A percentile compares a stretch with the other conserved stretches of the same genome.
These are phyloP conservation scores for Alternaria brassicicola DNA, from an alignment of 2,329 filamentous ascomycete genomes.

Conservation along the genomic window DNA sequence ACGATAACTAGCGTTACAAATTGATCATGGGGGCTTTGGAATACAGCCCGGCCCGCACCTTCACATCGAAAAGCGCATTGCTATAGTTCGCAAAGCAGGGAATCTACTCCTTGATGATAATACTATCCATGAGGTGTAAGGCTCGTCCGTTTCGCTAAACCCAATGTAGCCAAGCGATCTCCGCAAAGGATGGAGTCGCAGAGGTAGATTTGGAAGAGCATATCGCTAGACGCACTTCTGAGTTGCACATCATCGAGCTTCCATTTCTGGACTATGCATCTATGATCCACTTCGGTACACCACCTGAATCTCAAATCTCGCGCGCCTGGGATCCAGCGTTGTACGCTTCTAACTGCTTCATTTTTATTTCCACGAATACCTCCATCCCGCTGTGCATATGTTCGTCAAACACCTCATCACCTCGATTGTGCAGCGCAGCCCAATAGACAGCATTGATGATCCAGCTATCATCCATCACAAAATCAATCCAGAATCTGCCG, in stretches of 20 bases:
- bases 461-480: neutral
- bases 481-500: neutral
- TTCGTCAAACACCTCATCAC: constrained; percentile 13
- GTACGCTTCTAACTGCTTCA: constrained; percentile 21
- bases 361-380: constrained; percentile 16
- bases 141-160: neutral
- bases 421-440: constrained; percentile 20
- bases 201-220: neutral
- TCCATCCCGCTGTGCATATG: constrained; percentile 9
- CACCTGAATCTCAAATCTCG: too few species aligned
- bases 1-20: neutral
- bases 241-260: neutral
- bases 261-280: too few species aligned
- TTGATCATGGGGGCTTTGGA: constrained; percentile 12
- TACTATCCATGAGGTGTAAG: neutral
- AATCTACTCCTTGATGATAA: neutral
- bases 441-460: constrained; percentile 31
- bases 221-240: neutral
- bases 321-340: neutral
- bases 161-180: neutral
- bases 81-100: constrained; percentile 6
- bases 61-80: constrained; percentile 6
- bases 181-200: neutral
- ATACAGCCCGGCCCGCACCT: constrained; percentile 12
- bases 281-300: too few species aligned